phyloP scores from a whole-genome alignment of 2,329 filamentous ascomycete genomes.

The Penicillium sp. region DNA sequence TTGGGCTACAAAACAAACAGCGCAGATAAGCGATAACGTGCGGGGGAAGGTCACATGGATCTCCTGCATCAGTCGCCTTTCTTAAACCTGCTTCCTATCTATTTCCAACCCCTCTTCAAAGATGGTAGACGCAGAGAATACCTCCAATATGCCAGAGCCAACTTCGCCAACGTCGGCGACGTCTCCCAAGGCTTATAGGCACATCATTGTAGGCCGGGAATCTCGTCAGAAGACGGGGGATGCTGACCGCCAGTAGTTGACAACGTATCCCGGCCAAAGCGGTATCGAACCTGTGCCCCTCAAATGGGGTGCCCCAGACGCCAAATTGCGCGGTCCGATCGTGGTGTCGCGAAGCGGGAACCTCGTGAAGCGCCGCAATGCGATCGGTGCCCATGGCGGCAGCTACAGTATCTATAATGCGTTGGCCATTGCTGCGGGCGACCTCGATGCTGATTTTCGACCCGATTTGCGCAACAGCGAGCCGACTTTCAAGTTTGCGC shows the following conservation, averaged over 20 bases:
- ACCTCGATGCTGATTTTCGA: conserved; percentile 78
- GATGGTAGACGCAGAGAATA: conserved; percentile 24
- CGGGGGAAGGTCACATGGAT: conserved; percentile 32
- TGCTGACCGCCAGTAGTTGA: conserved; percentile 45
- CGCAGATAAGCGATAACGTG: conserved; percentile 29
- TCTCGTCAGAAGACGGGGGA: neutral
- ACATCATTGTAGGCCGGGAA: conserved; percentile 32
- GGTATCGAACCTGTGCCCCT: conserved; percentile 89
- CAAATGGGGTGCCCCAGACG: conserved; percentile 80
- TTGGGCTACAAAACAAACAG: neutral
- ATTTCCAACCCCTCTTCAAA: conserved; percentile 4
- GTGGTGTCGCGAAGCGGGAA: conserved; percentile 61
- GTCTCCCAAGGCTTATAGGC: conserved; percentile 29
- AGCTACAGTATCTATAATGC: conserved; percentile 97
- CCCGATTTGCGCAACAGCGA: conserved; percentile 82
- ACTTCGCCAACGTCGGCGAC: conserved; percentile 21
- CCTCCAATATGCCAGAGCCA: conserved; percentile 17
- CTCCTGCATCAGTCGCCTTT: conserved; percentile 8
- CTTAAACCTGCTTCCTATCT: neutral
- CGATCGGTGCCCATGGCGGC: conserved; percentile 73
- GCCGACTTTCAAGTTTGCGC: conserved; percentile 83
- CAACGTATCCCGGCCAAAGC: conserved; percentile 89
- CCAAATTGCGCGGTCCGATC: conserved; percentile 75
- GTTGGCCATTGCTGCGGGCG: conserved; percentile 84
- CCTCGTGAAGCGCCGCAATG: conserved; percentile 42